Evolutionary conservation across 2,329 filamentous ascomycete species (phyloP).

Genomic region (Ophiocordyceps camponoti-rufipedis): DNA sequence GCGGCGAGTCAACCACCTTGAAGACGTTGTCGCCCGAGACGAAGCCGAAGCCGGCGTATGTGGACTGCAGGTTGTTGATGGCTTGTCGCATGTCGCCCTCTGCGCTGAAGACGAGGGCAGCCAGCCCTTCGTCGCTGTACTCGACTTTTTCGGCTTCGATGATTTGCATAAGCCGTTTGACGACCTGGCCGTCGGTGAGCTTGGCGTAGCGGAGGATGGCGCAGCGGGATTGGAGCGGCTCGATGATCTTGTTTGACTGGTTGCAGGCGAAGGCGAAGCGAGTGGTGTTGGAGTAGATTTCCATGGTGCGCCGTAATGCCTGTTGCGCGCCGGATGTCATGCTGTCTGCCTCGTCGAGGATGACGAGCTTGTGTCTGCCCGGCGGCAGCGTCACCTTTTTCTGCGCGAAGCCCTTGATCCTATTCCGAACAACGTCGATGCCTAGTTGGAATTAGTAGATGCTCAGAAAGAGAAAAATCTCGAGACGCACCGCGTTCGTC

Average conservation of each 20-base stretch:
- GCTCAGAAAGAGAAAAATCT: background rate
- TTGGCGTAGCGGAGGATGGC: conserved; percentile 89
- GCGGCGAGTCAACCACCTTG: conserved; percentile 88
- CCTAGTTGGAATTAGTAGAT: conserved; percentile 24
- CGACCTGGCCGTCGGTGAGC: conserved; percentile 80
- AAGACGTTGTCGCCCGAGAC: conserved; percentile 98
- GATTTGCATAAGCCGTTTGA: conserved; percentile 80
- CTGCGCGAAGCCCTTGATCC: conserved; percentile 96
- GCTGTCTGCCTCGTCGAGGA: conserved; percentile 92
- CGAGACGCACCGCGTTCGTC: conserved; percentile 58
- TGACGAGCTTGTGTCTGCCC: conserved; percentile 88
- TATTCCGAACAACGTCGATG: conserved; percentile 91
- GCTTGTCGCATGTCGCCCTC: conserved; percentile 98
- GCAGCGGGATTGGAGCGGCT: conserved; percentile 92
- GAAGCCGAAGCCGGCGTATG: conserved; percentile 82
- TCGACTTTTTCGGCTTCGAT: conserved; percentile 82
- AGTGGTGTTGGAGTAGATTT: conserved; percentile 93
- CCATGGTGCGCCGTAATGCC: conserved; percentile 88
- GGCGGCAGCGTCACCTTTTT: conserved; percentile 92
- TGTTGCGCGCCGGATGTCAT: conserved; percentile 97
- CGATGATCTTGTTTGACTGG: conserved; percentile 98
- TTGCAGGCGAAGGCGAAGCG: conserved; percentile 97
- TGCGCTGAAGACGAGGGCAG: conserved; percentile 90
- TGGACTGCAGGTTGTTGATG: conserved; percentile 95
- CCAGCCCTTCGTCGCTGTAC: conserved; percentile 82